A percentile compares a stretch with the other conserved stretches of the same genome.
Evolutionary conservation across 208 protist genomes (phyloP).

Genomic region (Leishmania arabica): DNA sequence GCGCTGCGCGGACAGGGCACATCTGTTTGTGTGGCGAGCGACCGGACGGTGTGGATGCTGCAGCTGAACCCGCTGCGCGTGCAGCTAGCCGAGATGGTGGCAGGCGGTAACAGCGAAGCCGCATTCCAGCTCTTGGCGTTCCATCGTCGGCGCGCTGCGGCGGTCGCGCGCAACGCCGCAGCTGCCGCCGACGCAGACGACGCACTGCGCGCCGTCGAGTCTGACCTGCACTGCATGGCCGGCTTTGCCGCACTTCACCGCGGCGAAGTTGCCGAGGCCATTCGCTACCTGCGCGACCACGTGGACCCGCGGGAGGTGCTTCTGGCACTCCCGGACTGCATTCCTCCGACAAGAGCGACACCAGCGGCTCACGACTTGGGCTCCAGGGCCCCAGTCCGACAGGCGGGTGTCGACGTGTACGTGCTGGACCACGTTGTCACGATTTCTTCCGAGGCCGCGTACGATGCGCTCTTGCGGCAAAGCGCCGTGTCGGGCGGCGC

Average conservation of each 20-base stretch:
- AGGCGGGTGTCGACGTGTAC: not conserved
- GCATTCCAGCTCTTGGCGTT: constrained; percentile 71
- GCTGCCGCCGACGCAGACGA: not conserved
- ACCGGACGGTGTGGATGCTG: constrained; percentile 67
- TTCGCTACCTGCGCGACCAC: constrained; percentile 56
- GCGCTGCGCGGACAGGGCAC: constrained; percentile 46
- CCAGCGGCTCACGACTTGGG: not conserved
- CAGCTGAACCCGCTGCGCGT: constrained; percentile 50
- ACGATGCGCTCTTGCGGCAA: not conserved
- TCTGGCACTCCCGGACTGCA: constrained; percentile 60
- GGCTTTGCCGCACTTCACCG: constrained; percentile 67
- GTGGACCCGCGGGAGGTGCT: constrained; percentile 77
- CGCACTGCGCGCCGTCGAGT: constrained; percentile 41
- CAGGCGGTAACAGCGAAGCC: constrained; percentile 44
- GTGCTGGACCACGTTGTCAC: constrained; percentile 3
- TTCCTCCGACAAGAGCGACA: constrained; percentile 35
- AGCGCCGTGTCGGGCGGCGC: not conserved
- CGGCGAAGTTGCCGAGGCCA: constrained; percentile 42
- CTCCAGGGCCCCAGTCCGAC: not conserved
- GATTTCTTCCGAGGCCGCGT: not conserved
- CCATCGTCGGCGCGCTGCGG: constrained; percentile 29
- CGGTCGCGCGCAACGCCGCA: not conserved
- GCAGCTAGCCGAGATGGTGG: constrained; percentile 66
- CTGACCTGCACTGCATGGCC: constrained; percentile 70
- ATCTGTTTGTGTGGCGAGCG: constrained; percentile 54